Percentiles rank a stretch among this genome's conserved stretches.
Evolutionary conservation across 768 basidiomycete species (phyloP).

Genomic region (Plicaturopsis crispa): DNA sequence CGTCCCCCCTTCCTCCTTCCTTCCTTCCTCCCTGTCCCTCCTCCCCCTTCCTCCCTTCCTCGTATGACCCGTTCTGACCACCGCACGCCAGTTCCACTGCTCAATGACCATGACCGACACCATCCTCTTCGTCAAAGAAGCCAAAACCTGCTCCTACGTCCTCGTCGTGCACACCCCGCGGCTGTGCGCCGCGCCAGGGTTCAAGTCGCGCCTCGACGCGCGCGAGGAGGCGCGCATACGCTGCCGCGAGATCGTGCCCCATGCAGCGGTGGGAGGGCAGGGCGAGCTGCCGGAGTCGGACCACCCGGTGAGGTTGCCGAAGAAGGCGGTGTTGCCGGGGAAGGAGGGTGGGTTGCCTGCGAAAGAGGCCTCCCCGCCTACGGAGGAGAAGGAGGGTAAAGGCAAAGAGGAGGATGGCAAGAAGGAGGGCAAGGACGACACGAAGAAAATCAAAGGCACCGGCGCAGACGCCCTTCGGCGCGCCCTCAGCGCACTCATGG

Average conservation of each 20-base stretch:
- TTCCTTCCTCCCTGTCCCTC: conserved; percentile 5
- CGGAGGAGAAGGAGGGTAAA: conserved; percentile 12
- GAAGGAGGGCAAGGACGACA: too few species aligned
- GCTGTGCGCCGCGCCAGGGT: conserved; percentile 88
- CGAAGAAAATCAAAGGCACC: too few species aligned
- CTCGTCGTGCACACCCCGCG: conserved; percentile 93
- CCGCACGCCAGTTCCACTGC: conserved; percentile 81
- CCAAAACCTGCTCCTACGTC: conserved; percentile 90
- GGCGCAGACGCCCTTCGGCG: too few species aligned
- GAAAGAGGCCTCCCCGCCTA: conserved; percentile 21
- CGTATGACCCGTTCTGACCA: not conserved
- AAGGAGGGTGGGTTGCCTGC: conserved; percentile 10
- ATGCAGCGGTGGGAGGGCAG: too few species aligned
- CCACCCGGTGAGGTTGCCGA: conserved; percentile 45
- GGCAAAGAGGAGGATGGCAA: conserved; percentile 18
- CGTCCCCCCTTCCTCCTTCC: conserved; percentile 16
- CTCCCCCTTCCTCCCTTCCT: conserved; percentile 7
- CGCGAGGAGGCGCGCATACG: conserved; percentile 64
- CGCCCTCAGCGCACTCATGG: too few species aligned
- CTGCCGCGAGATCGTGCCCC: conserved; percentile 77
- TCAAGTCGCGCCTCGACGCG: conserved; percentile 66
- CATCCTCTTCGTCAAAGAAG: conserved; percentile 87
- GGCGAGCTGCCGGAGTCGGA: conserved; percentile 40
- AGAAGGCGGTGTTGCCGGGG: conserved; percentile 43
- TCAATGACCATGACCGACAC: conserved; percentile 90